Evolutionary conservation across 176 grass and related monocot genomes (phyloP).

Genomic region (Poa pratensis): DNA sequence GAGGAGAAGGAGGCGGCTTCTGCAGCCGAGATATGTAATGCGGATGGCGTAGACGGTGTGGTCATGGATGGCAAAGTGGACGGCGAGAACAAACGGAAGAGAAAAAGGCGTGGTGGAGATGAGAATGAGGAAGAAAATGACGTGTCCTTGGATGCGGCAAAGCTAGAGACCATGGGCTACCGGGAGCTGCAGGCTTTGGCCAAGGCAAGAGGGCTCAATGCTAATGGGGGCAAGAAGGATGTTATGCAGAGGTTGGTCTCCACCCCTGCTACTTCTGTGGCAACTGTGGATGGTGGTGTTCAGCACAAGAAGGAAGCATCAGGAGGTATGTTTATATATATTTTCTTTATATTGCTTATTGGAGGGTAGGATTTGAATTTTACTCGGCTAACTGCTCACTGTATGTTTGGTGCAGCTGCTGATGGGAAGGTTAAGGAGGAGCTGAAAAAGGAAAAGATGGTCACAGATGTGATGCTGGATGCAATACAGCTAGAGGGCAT

Average conservation of each 20-base stretch:
- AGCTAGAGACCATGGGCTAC: slow-evolving; percentile 63
- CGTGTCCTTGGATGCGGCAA: slow-evolving; percentile 34
- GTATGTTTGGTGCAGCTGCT: background rate
- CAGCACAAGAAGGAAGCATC: slow-evolving; percentile 30
- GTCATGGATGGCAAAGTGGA: slow-evolving; percentile 27
- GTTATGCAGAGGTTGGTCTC: slow-evolving; percentile 55
- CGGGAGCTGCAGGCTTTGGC: slow-evolving; percentile 67
- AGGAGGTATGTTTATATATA: slow-evolving; percentile 30
- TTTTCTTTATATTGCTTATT: background rate
- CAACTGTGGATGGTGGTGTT: slow-evolving; percentile 36
- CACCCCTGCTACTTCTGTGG: slow-evolving; percentile 18
- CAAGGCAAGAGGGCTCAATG: slow-evolving; percentile 51
- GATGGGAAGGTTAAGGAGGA: slow-evolving; percentile 19
- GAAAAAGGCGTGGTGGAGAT: slow-evolving; percentile 9
- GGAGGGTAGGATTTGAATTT: background rate
- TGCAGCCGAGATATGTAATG: slow-evolving; percentile 5
- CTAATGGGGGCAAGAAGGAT: slow-evolving; percentile 68
- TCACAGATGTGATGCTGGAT: slow-evolving; percentile 18
- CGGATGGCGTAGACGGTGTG: slow-evolving; percentile 5
- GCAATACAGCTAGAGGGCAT: slow-evolving; percentile 60
- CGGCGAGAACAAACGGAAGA: slow-evolving; percentile 24
- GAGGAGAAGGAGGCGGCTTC: slow-evolving; percentile 39
- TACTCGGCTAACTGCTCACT: background rate
- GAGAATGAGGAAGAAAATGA: slow-evolving; percentile 23
- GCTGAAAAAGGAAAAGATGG: background rate